These are phyloP conservation scores for Arachnopeziza araneosa DNA, from an alignment of 2,329 filamentous ascomycete genomes.

Conservation along the genomic window DNA sequence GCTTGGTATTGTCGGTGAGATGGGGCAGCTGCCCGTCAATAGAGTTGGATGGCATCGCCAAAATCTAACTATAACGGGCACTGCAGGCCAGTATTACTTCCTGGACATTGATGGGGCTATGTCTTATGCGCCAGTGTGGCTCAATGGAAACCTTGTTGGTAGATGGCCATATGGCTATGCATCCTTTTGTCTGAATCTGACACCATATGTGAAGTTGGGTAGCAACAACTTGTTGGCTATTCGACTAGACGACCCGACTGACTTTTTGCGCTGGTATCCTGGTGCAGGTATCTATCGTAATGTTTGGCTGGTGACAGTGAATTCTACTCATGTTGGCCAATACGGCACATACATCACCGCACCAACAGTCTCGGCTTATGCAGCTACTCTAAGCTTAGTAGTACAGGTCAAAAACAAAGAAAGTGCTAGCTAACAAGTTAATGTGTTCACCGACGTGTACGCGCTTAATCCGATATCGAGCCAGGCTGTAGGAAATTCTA, in stretches of 20 bases:
- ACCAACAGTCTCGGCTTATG: conserved; percentile 37
- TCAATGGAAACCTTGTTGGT: conserved; percentile 12
- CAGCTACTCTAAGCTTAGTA: conserved; percentile 39
- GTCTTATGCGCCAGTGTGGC: conserved; percentile 13
- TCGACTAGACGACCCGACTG: conserved; percentile 43
- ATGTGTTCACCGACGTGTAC: conserved; percentile 2
- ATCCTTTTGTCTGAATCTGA: conserved; percentile 45
- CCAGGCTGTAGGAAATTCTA: neutral
- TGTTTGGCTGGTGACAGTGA: conserved; percentile 46
- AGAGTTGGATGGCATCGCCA: conserved; percentile 50
- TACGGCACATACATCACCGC: conserved; percentile 46
- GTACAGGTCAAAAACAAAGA: conserved; percentile 42
- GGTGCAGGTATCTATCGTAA: conserved; percentile 49
- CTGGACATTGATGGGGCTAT: conserved; percentile 36
- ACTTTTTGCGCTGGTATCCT: conserved; percentile 49
- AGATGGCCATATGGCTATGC: conserved; percentile 13
- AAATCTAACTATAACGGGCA: conserved; percentile 31
- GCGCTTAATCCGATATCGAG: neutral
- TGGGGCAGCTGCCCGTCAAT: conserved; percentile 43
- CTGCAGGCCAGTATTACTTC: conserved; percentile 36
- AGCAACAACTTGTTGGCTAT: conserved; percentile 42
- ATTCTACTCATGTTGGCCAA: conserved; percentile 42
- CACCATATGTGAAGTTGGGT: conserved; percentile 34
- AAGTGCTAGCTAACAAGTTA: neutral
- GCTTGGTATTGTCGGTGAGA: conserved; percentile 33